Percentiles rank a stretch among this genome's conserved stretches.
phyloP scores from a whole-genome alignment of 768 basidiomycete species.

The Lactifluus pinguis region DNA sequence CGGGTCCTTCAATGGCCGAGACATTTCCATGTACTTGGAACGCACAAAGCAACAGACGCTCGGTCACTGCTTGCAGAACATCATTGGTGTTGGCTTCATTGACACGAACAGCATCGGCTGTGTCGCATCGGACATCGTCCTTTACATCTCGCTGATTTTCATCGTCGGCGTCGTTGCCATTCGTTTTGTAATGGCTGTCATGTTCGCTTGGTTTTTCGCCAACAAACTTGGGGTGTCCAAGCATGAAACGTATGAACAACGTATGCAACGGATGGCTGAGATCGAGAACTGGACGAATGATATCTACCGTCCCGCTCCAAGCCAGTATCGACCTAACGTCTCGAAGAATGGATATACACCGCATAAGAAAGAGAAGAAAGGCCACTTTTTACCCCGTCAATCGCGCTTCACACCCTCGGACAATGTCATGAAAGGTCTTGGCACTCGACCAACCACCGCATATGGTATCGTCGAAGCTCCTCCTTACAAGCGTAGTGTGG shows the following conservation, averaged over 20 bases:
- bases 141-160: slow-evolving; percentile 92
- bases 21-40: slow-evolving; percentile 79
- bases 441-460: slow-evolving; percentile 49
- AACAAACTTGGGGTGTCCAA: slow-evolving; percentile 92
- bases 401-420: slow-evolving; percentile 74
- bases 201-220: slow-evolving; percentile 98
- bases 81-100: slow-evolving; percentile 84
- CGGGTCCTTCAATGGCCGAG: slow-evolving; percentile 69
- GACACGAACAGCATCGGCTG: slow-evolving; percentile 94
- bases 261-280: slow-evolving; percentile 80
- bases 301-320: slow-evolving; percentile 90
- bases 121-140: slow-evolving; percentile 88
- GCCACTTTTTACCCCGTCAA: slow-evolving; percentile 53
- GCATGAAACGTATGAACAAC: slow-evolving; percentile 84
- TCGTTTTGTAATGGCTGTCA: slow-evolving; percentile 92
- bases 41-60: slow-evolving; percentile 59
- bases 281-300: slow-evolving; percentile 97
- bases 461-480: slow-evolving; percentile 59
- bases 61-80: slow-evolving; percentile 79
- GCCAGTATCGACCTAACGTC: slow-evolving; percentile 84
- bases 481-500: slow-evolving; percentile 49
- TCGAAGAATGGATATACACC: slow-evolving; percentile 49
- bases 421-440: slow-evolving; percentile 41
- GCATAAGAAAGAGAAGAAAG: slow-evolving; percentile 44
- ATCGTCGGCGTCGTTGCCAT: slow-evolving; percentile 95